Conservation (phyloP, 2,329 filamentous ascomycete genomes). For the Ophiosphaerella narmari region DNA sequence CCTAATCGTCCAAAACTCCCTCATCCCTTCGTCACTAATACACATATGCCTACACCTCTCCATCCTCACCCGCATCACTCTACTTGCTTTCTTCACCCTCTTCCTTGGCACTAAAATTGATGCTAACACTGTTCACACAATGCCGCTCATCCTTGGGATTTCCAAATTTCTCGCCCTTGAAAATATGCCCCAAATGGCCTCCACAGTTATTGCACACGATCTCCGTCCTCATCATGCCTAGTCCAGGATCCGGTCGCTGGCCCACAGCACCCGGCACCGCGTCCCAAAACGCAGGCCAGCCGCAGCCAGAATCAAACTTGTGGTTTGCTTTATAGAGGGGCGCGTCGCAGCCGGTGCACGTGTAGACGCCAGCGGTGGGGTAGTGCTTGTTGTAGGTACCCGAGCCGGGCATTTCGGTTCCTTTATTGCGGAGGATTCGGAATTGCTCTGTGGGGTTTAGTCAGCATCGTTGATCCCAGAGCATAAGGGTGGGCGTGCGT, state of each 20-base stretch:
- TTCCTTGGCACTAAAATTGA: conserved; percentile 80
- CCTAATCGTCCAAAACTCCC: not conserved
- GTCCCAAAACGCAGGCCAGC: conserved; percentile 98
- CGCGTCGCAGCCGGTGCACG: conserved; percentile 81
- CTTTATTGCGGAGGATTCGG: conserved; percentile 87
- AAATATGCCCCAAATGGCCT: conserved; percentile 88
- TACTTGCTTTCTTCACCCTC: conserved; percentile 50
- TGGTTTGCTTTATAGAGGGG: conserved; percentile 91
- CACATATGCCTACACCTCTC: conserved; percentile 9
- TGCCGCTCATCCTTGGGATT: conserved; percentile 95
- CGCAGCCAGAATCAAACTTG: conserved; percentile 96
- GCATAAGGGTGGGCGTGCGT: conserved; percentile 16
- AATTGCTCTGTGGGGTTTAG: conserved; percentile 75
- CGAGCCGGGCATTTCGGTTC: conserved; percentile 80
- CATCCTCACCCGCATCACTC: not conserved
- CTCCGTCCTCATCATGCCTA: conserved; percentile 87
- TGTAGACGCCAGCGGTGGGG: conserved; percentile 76
- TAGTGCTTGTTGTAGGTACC: conserved; percentile 89
- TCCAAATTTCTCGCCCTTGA: conserved; percentile 82
- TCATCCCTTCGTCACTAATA: conserved; percentile 14
- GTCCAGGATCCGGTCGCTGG: conserved; percentile 73
- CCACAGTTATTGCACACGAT: conserved; percentile 96
- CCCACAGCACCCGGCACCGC: conserved; percentile 89
- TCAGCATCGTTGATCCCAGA: conserved; percentile 5
- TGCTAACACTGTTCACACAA: conserved; percentile 91